phyloP scores from a whole-genome alignment of 352 stramenopile genomes.

The Phytopythium helicoides region DNA sequence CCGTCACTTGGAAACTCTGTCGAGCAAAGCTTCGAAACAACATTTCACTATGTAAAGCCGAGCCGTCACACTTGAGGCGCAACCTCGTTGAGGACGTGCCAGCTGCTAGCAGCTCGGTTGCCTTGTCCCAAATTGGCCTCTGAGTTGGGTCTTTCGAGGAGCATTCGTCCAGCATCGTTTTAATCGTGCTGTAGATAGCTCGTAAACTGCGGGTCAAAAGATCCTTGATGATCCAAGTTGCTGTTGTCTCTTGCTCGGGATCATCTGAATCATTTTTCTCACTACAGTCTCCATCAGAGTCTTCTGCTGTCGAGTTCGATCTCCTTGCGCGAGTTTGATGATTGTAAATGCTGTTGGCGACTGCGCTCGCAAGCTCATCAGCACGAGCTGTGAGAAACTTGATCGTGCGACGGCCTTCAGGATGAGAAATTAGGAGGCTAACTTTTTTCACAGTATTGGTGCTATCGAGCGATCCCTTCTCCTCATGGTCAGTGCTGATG shows the following conservation, averaged over 20 bases:
- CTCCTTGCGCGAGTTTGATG: conserved; percentile 5
- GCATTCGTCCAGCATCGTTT: conserved; percentile 35
- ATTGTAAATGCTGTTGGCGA: conserved; percentile 29
- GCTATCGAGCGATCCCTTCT: neutral
- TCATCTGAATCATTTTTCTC: conserved; percentile 5
- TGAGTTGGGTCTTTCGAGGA: conserved; percentile 6
- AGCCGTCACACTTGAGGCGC: conserved; percentile 1
- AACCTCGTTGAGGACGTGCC: conserved; percentile 16
- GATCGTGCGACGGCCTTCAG: conserved; percentile 45
- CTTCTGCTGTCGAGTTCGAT: no score
- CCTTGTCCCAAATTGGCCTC: conserved; percentile 3
- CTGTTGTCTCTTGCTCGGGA: conserved; percentile 2
- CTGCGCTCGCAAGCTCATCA: conserved; percentile 16
- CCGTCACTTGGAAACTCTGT: conserved; percentile 47
- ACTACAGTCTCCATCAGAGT: conserved; percentile 1
- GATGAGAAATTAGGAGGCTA: conserved; percentile 21
- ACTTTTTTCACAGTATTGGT: conserved; percentile 1
- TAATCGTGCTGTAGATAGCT: conserved; percentile 39
- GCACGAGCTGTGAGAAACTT: conserved; percentile 46
- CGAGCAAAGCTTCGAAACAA: conserved; percentile 47
- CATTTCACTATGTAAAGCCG: conserved; percentile 18
- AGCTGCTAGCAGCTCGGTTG: conserved; percentile 34
- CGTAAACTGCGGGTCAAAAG: conserved; percentile 25
- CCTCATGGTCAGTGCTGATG: neutral
- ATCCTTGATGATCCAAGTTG: conserved; percentile 14